Percentiles rank a stretch among this genome's conserved stretches.
Evolutionary conservation across 805 yeast species (phyloP).

Genomic region (Schwanniomyces yamadae): DNA sequence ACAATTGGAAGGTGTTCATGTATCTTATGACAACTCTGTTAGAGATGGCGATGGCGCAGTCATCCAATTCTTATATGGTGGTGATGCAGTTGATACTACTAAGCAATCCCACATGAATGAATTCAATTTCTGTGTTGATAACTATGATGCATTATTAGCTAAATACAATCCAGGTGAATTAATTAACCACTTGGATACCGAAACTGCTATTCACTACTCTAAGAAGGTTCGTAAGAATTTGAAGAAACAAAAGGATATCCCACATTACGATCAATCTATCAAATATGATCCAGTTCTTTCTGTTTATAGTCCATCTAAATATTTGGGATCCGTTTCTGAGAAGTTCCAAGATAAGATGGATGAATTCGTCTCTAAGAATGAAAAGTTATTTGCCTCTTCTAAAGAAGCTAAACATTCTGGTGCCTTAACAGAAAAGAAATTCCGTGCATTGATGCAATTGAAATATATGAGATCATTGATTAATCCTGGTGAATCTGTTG

Average conservation of each 20-base stretch:
- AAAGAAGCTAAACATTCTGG: constrained; percentile 48
- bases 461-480: constrained; percentile 95
- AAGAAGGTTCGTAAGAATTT: constrained; percentile 77
- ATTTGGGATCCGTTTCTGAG: constrained; percentile 91
- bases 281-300: constrained; percentile 90
- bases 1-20: constrained; percentile 95
- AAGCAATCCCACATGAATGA: constrained; percentile 93
- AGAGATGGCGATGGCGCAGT: constrained; percentile 94
- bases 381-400: constrained; percentile 52
- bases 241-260: constrained; percentile 60
- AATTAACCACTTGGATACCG: constrained; percentile 75
- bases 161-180: constrained; percentile 83
- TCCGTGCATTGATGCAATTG: constrained; percentile 95
- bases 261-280: constrained; percentile 59
- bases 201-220: constrained; percentile 71
- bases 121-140: constrained; percentile 89
- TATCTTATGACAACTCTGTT: constrained; percentile 90
- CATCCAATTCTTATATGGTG: constrained; percentile 95
- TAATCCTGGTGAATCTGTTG: constrained; percentile 97
- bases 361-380: constrained; percentile 56
- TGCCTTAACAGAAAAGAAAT: constrained; percentile 71
- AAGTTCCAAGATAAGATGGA: constrained; percentile 81
- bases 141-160: constrained; percentile 79
- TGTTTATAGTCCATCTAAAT: constrained; percentile 82
- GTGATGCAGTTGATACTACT: constrained; percentile 92